Base-by-base conservation (phyloP, 441 rosid species). In the Erysimum pusillum region DNA sequence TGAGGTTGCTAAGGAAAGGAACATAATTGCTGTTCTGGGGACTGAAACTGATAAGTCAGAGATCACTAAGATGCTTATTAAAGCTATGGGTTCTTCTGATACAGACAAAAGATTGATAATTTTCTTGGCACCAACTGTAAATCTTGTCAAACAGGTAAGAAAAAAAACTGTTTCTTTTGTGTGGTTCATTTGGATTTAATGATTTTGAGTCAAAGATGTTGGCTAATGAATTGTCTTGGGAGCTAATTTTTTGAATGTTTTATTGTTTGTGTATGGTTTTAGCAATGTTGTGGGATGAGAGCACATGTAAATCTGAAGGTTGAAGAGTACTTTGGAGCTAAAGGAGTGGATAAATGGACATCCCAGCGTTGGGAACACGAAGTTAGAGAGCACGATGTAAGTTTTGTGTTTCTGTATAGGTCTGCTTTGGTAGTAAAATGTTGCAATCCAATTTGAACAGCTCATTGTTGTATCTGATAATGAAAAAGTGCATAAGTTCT, bases 61-160 rank as follows among this genome's bases (percentile, higher is more conserved):
- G 86, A 87, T 91, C 4, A 87, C 88, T 61, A 86, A 85, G n/a
- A 90, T 87, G 93, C 76, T 96, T 20, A 90, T 93, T 36, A 84
- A 77, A 62, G 83, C 83, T 44, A 74, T 89, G 69, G 80, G 71
- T 11, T 81, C 68, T 48, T 79, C 84, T 35, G 63, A 46, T 67
- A 82, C 76, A 17, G 9, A 13, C 66, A 86, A 82, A 71, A 91
- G 82, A 64, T 79, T 83, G 82, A 84, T 89, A 22, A 41, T 91
- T 79, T 93, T 87, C 88, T 82, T 96, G 84, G 90, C 93, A 2
- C 98, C 98, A 7, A 87, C 97, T 31, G 97, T 90, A 46, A 86
- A 83, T 85, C 90, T 90, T 71, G 96, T 91, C 67, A 82, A 82
- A 62, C 97, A 90, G 98, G 99, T 32, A 46, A 34, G 65, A 3